These are phyloP conservation scores for Kuraishia ogatae DNA, from an alignment of 805 yeast species.

Conservation along the genomic window DNA sequence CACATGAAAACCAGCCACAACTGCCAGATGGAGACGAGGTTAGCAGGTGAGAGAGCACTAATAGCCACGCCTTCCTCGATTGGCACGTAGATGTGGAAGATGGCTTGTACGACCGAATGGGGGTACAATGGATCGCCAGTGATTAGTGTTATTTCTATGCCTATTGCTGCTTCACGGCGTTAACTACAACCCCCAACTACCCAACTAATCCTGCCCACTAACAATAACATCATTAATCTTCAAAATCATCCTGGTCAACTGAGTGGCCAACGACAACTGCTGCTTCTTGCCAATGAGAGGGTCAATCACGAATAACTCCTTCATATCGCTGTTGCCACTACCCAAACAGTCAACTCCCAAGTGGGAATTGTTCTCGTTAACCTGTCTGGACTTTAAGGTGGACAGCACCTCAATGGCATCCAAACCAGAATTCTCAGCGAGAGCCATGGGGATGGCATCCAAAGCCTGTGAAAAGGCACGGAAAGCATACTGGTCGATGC, in stretches of 20 bases:
- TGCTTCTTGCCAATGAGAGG: slow-evolving; percentile 97
- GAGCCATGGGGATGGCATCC: slow-evolving; percentile 86
- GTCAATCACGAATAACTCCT: slow-evolving; percentile 87
- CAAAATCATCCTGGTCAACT: slow-evolving; percentile 93
- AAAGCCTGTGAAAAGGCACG: slow-evolving; percentile 89
- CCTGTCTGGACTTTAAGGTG: slow-evolving; percentile 74
- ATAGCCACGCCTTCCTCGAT: no score
- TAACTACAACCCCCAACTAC: no score
- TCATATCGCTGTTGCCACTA: slow-evolving; percentile 85
- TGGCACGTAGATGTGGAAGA: no score
- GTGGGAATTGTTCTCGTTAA: slow-evolving; percentile 56
- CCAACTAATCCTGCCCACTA: slow-evolving; percentile 15
- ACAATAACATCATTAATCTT: slow-evolving; percentile 95
- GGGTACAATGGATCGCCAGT: no score
- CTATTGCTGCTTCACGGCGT: no score
- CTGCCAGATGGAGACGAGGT: no score
- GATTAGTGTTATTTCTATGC: no score
- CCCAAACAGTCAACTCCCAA: slow-evolving; percentile 95
- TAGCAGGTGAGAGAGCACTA: no score
- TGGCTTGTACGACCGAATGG: no score
- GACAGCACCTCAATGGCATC: slow-evolving; percentile 90
- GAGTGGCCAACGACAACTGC: slow-evolving; percentile 92
- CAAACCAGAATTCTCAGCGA: slow-evolving; percentile 95
- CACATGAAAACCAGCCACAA: no score
- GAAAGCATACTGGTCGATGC: slow-evolving; percentile 97